phyloP scores from a whole-genome alignment of 805 yeast species.

The Suhomyces faveliae region DNA sequence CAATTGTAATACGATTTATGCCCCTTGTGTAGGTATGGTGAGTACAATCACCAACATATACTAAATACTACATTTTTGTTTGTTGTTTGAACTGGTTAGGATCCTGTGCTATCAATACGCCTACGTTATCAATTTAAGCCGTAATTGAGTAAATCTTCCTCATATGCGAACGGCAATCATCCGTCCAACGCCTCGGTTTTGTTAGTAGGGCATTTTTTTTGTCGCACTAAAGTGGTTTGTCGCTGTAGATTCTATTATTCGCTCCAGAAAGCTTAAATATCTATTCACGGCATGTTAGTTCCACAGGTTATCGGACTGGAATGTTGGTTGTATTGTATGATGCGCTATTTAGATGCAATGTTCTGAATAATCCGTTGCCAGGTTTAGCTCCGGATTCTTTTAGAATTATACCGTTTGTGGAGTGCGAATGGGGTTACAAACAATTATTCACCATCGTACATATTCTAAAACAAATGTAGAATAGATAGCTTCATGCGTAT shows the following conservation, averaged over 20 bases:
- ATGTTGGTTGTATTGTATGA: slow-evolving; percentile 1
- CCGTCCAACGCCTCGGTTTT: background rate
- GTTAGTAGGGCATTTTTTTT: background rate
- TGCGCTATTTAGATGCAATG: background rate
- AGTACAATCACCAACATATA: too few relatives aligned
- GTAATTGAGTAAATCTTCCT: background rate
- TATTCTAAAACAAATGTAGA: background rate
- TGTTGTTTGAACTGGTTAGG: background rate
- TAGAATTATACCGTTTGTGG: background rate
- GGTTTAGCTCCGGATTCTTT: background rate
- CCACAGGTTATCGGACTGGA: background rate
- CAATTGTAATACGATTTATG: background rate
- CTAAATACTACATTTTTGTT: too few relatives aligned
- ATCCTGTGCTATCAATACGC: background rate
- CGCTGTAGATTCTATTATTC: background rate
- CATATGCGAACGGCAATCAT: background rate
- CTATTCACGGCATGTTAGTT: background rate
- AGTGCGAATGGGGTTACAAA: background rate
- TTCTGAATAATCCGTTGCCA: background rate
- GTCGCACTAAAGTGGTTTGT: background rate
- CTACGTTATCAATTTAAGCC: background rate
- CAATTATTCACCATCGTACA: background rate
- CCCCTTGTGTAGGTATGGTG: background rate
- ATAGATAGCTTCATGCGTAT: background rate
- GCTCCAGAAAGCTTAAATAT: background rate